Conservation (phyloP, 2,329 filamentous ascomycete genomes). For the Clarireedia paspali region DNA sequence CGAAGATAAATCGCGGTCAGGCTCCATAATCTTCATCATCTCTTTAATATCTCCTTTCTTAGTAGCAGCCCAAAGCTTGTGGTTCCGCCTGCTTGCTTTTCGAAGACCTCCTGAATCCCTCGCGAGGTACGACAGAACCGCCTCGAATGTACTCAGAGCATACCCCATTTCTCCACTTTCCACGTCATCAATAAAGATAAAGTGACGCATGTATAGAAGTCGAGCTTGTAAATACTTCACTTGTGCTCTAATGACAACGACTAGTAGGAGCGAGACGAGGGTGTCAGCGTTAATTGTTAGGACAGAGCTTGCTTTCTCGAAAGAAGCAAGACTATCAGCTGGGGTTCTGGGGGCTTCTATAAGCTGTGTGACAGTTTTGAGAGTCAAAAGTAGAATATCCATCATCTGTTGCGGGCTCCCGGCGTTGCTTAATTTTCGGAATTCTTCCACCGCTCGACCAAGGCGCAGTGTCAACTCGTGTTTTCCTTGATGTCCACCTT, state of each 20-base stretch:
- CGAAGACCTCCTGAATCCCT: conserved; percentile 75
- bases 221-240: conserved; percentile 82
- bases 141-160: conserved; percentile 90
- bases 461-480: conserved; percentile 73
- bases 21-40: conserved; percentile 74
- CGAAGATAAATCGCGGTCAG: conserved; percentile 35
- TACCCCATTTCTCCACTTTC: conserved; percentile 96
- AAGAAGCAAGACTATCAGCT: conserved; percentile 23
- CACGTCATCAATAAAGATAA: conserved; percentile 96
- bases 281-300: conserved; percentile 75
- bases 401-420: conserved; percentile 32
- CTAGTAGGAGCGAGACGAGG: conserved; percentile 80
- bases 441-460: conserved; percentile 74
- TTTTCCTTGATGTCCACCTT: conserved; percentile 70
- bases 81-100: conserved; percentile 79
- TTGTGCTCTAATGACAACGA: conserved; percentile 87
- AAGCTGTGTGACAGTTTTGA: conserved; percentile 73
- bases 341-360: conserved; percentile 41
- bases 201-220: conserved; percentile 90
- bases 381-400: conserved; percentile 34
- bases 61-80: conserved; percentile 78
- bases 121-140: conserved; percentile 80
- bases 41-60: conserved; percentile 69
- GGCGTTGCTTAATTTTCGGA: conserved; percentile 77
- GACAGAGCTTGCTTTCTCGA: conserved; percentile 37